Conservation (phyloP, 225 moss, liverwort and hornwort genomes). For the Neckera pumila region DNA sequence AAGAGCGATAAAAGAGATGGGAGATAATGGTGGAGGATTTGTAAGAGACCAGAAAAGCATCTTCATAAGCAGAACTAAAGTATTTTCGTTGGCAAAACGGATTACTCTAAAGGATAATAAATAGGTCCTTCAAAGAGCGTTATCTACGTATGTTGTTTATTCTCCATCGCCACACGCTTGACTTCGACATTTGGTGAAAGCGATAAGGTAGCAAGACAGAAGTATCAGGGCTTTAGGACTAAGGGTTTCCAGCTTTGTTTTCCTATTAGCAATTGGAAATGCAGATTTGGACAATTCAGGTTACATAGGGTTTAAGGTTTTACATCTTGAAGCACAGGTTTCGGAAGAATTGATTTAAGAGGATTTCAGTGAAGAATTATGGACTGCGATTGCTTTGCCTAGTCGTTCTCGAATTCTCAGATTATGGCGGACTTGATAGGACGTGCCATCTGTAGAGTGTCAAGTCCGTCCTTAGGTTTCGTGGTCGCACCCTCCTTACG, state of each 20-base stretch:
- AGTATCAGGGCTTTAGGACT: background rate
- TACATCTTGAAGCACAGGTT: background rate
- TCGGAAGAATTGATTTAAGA: background rate
- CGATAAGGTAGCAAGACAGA: background rate
- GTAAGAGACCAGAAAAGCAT: background rate
- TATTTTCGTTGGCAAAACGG: no score
- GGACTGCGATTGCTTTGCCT: background rate
- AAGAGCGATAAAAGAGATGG: background rate
- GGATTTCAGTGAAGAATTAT: background rate
- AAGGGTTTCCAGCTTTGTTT: background rate
- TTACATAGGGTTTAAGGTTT: background rate
- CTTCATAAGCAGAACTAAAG: background rate
- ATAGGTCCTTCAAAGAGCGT: background rate
- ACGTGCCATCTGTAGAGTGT: background rate
- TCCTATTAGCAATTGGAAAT: no score
- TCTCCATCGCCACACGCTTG: background rate
- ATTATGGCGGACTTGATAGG: conserved; percentile 16
- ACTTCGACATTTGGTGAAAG: background rate
- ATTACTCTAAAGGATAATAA: background rate
- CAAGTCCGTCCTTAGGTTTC: background rate
- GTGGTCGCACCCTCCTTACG: background rate
- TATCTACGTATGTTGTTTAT: no score
- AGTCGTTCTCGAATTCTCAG: background rate
- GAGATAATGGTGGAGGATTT: background rate
- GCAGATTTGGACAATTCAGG: background rate